Percentiles rank a stretch among this genome's conserved stretches.
phyloP scores from a whole-genome alignment of 2,329 filamentous ascomycete species.

The Fonsecaea multimorphosa region DNA sequence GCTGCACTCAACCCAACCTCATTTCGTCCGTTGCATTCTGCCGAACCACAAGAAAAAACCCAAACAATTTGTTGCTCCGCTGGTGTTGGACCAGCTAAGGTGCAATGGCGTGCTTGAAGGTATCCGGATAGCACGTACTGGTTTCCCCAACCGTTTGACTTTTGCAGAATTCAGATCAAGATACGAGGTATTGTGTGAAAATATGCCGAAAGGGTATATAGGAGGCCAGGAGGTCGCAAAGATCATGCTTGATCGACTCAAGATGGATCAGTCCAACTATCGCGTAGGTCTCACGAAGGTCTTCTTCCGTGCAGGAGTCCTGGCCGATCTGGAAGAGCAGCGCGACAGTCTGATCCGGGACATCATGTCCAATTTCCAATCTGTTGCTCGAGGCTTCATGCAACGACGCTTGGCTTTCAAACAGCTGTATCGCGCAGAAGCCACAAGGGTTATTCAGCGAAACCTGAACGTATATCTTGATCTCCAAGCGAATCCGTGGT shows the following conservation, averaged over 20 bases:
- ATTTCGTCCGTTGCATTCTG: slow-evolving; percentile 96
- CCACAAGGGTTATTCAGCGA: slow-evolving; percentile 89
- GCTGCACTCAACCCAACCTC: slow-evolving; percentile 92
- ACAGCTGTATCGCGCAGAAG: slow-evolving; percentile 89
- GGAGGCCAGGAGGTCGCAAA: slow-evolving; percentile 86
- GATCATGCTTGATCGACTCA: slow-evolving; percentile 87
- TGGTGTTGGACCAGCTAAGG: slow-evolving; percentile 96
- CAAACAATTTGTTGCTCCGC: slow-evolving; percentile 85
- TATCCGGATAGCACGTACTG: slow-evolving; percentile 94
- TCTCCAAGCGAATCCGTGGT: slow-evolving; percentile 93
- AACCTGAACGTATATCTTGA: slow-evolving; percentile 93
- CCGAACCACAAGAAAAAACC: slow-evolving; percentile 98
- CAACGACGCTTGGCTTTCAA: slow-evolving; percentile 90
- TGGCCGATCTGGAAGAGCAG: slow-evolving; percentile 96
- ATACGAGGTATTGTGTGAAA: slow-evolving; percentile 89
- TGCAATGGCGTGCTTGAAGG: slow-evolving; percentile 99
- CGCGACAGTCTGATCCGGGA: slow-evolving; percentile 90
- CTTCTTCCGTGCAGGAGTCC: slow-evolving; percentile 94
- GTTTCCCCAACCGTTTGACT: slow-evolving; percentile 89
- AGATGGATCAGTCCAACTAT: slow-evolving; percentile 83
- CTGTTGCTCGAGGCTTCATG: slow-evolving; percentile 85
- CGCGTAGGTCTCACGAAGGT: slow-evolving; percentile 96
- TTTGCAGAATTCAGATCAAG: slow-evolving; percentile 94
- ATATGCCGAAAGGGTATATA: slow-evolving; percentile 87
- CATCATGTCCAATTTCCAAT: slow-evolving; percentile 93